phyloP scores from a whole-genome alignment of 2,329 filamentous ascomycete species.

The Apiospora rasikravindrae region DNA sequence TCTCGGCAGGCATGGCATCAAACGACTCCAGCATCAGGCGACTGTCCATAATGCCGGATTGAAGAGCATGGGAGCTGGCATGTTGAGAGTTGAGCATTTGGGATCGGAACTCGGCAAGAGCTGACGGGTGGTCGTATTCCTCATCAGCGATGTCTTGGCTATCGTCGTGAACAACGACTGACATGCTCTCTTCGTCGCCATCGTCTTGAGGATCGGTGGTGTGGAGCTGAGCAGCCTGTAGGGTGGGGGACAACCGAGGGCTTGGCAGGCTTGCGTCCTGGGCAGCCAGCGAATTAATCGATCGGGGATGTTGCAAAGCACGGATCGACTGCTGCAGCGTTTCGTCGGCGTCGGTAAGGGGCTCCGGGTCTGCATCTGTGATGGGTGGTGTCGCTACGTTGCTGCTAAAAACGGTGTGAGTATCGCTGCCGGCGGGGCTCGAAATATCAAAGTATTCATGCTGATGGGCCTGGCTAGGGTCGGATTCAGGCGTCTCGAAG shows the following conservation, averaged over 20 bases:
- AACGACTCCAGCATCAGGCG: slow-evolving; percentile 87
- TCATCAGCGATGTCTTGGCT: slow-evolving; percentile 48
- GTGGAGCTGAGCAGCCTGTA: slow-evolving; percentile 69
- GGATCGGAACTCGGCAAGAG: slow-evolving; percentile 35
- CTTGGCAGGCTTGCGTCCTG: slow-evolving; percentile 94
- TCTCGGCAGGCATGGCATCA: slow-evolving; percentile 85
- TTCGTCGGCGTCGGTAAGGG: slow-evolving; percentile 58
- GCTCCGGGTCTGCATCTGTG: slow-evolving; percentile 72
- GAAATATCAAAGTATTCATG: slow-evolving; percentile 50
- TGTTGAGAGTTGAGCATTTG: slow-evolving; percentile 37
- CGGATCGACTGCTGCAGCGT: slow-evolving; percentile 53
- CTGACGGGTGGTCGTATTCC: slow-evolving; percentile 35
- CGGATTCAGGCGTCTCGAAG: slow-evolving; percentile 51
- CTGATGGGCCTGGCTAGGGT: slow-evolving; percentile 43
- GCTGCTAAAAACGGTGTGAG: slow-evolving; percentile 65
- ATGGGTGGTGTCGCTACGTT: slow-evolving; percentile 77
- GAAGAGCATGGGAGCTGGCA: slow-evolving; percentile 37
- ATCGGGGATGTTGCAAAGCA: slow-evolving; percentile 52
- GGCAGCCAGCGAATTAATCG: slow-evolving; percentile 72
- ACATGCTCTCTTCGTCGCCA: slow-evolving; percentile 47
- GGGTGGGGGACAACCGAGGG: slow-evolving; percentile 89
- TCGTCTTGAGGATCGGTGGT: slow-evolving; percentile 49
- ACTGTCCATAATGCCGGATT: slow-evolving; percentile 69
- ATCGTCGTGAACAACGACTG: slow-evolving; percentile 42
- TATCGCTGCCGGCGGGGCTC: slow-evolving; percentile 60